Conservation (phyloP, 2,329 filamentous ascomycete species). For the Fusarium pilosicola region DNA sequence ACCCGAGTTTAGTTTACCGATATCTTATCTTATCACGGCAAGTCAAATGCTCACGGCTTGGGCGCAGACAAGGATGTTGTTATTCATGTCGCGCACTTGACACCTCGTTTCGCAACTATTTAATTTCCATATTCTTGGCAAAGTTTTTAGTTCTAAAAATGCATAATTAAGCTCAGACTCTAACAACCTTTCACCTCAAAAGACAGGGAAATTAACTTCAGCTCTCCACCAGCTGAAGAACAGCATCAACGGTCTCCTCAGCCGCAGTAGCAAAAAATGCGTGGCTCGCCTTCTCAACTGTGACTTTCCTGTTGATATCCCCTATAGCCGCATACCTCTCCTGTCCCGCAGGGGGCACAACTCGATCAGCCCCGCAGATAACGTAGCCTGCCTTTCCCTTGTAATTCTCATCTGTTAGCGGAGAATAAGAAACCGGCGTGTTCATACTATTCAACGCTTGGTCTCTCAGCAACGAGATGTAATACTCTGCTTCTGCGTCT, state of each 20-base stretch:
- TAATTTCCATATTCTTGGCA: accelerated
- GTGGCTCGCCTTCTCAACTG: conserved; percentile 2
- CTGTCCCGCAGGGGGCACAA: not conserved
- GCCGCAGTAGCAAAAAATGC: conserved; percentile 1
- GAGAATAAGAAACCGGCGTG: not conserved
- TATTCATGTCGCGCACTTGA: not conserved
- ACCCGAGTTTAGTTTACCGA: too few species aligned
- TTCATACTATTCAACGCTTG: conserved; percentile 3
- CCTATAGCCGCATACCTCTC: conserved; percentile 4
- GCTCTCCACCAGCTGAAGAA: not conserved
- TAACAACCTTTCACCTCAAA: accelerated
- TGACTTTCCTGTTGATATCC: not conserved
- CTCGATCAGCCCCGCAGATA: conserved; percentile 1
- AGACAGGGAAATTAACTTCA: not conserved
- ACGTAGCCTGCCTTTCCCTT: not conserved
- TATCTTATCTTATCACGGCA: too few species aligned
- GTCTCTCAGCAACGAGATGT: not conserved
- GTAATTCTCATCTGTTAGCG: not conserved
- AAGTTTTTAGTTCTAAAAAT: accelerated
- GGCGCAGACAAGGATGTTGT: not conserved
- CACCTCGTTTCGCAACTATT: not conserved
- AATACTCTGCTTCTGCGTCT: not conserved
- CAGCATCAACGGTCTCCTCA: not conserved
- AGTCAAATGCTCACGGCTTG: accelerated
- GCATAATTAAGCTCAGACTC: not conserved